These are phyloP conservation scores for Rubroboletus satanas DNA, from an alignment of 768 basidiomycete species.

Conservation along the genomic window DNA sequence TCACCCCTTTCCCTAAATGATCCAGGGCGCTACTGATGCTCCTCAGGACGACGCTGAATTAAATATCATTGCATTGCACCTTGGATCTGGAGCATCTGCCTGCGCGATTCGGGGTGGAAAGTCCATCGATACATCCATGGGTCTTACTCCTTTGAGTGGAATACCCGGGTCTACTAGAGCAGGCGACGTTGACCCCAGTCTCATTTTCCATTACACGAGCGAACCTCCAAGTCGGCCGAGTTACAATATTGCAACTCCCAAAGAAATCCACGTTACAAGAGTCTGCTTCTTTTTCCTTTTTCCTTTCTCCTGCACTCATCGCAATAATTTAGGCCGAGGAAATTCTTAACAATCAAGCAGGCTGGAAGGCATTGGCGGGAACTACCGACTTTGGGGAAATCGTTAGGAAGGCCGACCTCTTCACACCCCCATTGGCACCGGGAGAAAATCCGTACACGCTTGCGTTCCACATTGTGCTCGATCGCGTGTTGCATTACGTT, in stretches of 20 bases:
- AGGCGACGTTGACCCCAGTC: conserved; percentile 78
- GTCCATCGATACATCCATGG: conserved; percentile 88
- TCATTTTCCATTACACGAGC: conserved; percentile 78
- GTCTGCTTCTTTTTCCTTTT: conserved; percentile 20
- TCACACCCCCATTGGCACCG: conserved; percentile 16
- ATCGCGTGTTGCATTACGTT: conserved; percentile 68
- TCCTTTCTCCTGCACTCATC: background rate
- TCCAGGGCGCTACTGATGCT: background rate
- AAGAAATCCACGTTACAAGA: conserved; percentile 52
- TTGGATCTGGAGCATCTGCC: conserved; percentile 86
- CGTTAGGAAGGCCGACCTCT: conserved; percentile 38
- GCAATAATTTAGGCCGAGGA: conserved; percentile 51
- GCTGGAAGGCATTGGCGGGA: conserved; percentile 75
- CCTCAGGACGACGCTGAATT: conserved; percentile 43
- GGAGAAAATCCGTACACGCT: conserved; percentile 42
- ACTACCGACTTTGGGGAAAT: conserved; percentile 81
- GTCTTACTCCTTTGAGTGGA: conserved; percentile 84
- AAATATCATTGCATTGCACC: conserved; percentile 80
- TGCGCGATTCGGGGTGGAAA: conserved; percentile 71
- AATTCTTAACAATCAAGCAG: conserved; percentile 70
- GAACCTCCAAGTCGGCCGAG: conserved; percentile 46
- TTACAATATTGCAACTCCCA: conserved; percentile 45
- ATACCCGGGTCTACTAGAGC: conserved; percentile 86
- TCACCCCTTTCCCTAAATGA: background rate
- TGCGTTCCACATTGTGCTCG: conserved; percentile 77